These are phyloP conservation scores for Gossypium gossypioides DNA, from an alignment of 441 rosid genomes.

Conservation along the genomic window DNA sequence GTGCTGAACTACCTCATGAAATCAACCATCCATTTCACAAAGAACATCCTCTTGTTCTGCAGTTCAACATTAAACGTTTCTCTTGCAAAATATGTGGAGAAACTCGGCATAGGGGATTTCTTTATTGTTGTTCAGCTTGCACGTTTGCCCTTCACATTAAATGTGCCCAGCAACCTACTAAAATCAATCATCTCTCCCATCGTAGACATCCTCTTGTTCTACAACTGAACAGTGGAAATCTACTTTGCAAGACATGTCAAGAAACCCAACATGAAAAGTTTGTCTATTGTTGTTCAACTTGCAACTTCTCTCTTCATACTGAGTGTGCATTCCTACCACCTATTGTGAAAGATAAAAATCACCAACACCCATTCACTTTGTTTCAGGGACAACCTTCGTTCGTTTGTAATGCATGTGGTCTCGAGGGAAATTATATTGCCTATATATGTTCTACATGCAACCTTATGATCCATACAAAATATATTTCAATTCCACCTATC, in stretches of 20 bases:
- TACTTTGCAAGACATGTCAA: not conserved
- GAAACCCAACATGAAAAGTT: not conserved
- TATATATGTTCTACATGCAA: not conserved
- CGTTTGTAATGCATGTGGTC: constrained; percentile 13
- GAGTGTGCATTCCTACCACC: not conserved
- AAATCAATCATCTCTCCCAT: not conserved
- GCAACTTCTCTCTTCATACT: constrained; percentile 15
- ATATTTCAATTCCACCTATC: constrained; percentile 8
- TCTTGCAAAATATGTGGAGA: not conserved
- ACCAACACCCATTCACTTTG: constrained; percentile 14
- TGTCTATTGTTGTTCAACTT: constrained; percentile 11
- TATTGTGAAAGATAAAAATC: not conserved
- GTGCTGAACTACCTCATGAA: not conserved
- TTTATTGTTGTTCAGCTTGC: not conserved
- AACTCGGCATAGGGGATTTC: not conserved
- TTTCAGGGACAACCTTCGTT: not conserved
- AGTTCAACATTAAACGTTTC: not conserved
- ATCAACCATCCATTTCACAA: not conserved
- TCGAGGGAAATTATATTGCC: not conserved
- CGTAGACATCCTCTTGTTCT: not conserved
- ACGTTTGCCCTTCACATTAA: not conserved
- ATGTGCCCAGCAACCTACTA: not conserved
- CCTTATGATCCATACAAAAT: constrained; percentile 8
- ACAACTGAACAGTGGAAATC: not conserved
- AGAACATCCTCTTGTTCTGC: not conserved